phyloP scores from a whole-genome alignment of 305 asterid genomes.

The Fraxinus ornus region DNA sequence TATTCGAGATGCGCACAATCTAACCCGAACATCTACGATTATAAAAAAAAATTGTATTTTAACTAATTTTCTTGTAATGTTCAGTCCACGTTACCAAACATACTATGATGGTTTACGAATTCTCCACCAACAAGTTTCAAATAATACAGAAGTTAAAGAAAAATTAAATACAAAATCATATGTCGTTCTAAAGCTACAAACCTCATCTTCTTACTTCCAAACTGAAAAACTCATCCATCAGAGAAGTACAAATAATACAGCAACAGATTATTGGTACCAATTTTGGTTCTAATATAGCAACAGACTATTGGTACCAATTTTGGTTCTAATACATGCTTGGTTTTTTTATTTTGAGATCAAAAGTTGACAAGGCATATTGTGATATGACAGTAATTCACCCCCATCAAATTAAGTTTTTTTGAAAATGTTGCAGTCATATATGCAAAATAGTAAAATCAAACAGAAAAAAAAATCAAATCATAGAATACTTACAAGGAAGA shows the following conservation, averaged over 20 bases:
- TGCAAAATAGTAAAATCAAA: neutral
- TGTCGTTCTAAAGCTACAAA: neutral
- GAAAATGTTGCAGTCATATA: neutral
- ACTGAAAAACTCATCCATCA: neutral
- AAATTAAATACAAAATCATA: neutral
- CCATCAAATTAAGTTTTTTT: neutral
- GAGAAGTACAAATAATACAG: neutral
- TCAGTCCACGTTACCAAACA: neutral
- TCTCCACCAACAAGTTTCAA: neutral
- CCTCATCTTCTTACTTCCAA: neutral
- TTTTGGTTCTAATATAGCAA: neutral
- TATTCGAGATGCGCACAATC: too few species aligned
- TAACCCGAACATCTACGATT: too few species aligned
- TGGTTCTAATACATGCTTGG: neutral
- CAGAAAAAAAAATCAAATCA: neutral
- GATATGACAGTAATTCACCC: neutral
- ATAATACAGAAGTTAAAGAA: neutral
- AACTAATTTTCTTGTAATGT: too few species aligned
- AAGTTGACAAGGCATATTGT: neutral
- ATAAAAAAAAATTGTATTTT: too few species aligned
- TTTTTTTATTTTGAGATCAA: neutral
- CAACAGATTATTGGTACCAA: neutral
- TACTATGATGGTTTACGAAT: neutral
- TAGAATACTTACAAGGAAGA: slow-evolving; percentile 17
- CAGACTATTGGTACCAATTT: neutral